Base-by-base conservation (phyloP, 768 basidiomycete species). In the Rhodosporidiobolus sp. region DNA sequence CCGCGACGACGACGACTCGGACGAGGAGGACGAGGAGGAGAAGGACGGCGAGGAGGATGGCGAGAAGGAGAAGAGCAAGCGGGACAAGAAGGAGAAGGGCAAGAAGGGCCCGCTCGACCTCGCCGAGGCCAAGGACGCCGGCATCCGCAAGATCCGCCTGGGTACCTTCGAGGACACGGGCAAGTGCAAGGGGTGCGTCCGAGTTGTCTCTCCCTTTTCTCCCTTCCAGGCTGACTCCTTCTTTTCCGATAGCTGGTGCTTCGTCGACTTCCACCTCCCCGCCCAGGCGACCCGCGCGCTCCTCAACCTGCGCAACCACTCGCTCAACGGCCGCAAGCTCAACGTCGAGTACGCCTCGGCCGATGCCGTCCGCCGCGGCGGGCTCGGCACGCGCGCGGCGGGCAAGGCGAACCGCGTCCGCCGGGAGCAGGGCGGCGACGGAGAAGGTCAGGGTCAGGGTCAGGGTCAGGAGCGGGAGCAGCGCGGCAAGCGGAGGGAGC, bases 151-250 rank as follows among this genome's bases (percentile, higher is more conserved):
- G 79, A 83, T 99, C 38, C 87, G 95, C 11, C 86, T 99, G 86
- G 94, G 93, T 8, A 94, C 94, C 26, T 99, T 99, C 76, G 93
- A 97, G 80, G 95, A 99, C 81, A 90, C 87, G 60, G 96, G 95
- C 16, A 82, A 87, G 64, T 98, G 95, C 83, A 99, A 98, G 85
- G 95, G 95, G 95, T 96, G 79, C 69, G 85, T 83, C 30, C 24
- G 32, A 9, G 16, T 59, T 70, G 14, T 48, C 32, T 20, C 46
- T 62, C 43, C 3, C 56, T 54, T 35, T 12, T 1, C 1, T 7
- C 12, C 2, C 49, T 11, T 52, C 62, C 38, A 28, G 45, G 49
- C 62, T 54, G 54, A 3, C 26, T 38, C 26, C 35, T n/a, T 46
- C 30, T 26, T 30, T 20, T 2, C 30, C 48, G 30, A 11, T 79